A percentile compares a stretch with the other conserved stretches of the same genome.
phyloP scores from a whole-genome alignment of 2,329 filamentous ascomycete genomes.

The Calonectria pseudoturangicola region DNA sequence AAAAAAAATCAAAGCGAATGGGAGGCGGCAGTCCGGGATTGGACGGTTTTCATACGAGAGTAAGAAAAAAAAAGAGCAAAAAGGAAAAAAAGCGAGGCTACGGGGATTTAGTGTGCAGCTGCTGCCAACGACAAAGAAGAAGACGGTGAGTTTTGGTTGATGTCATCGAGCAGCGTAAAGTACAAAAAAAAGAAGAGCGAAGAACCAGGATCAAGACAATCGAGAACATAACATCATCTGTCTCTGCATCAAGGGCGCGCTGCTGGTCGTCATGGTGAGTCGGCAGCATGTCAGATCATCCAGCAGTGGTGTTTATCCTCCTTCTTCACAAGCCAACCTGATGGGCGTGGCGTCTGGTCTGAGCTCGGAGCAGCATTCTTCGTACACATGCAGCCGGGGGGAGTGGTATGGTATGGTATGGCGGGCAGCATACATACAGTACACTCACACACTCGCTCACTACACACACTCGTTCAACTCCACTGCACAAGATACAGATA shows the following conservation, averaged over 20 bases:
- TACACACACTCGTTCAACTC: too few species aligned
- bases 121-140: slow-evolving; percentile 11
- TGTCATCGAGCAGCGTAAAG: neutral
- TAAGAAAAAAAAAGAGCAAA: slow-evolving; percentile 14
- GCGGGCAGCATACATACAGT: neutral
- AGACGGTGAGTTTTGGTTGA: slow-evolving; percentile 1
- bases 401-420: too few species aligned
- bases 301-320: slow-evolving; percentile 2
- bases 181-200: too few species aligned
- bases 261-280: slow-evolving; percentile 33
- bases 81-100: slow-evolving; percentile 3
- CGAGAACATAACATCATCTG: neutral
- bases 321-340: slow-evolving; percentile 13
- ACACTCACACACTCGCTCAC: too few species aligned
- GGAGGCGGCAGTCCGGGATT: slow-evolving; percentile 5
- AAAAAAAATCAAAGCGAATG: slow-evolving; percentile 20
- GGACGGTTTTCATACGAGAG: slow-evolving; percentile 16
- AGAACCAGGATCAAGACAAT: neutral
- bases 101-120: neutral
- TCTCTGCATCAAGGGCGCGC: neutral
- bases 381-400: slow-evolving; percentile 16
- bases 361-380: slow-evolving; percentile 30
- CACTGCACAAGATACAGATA: too few species aligned
- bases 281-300: slow-evolving; percentile 16
- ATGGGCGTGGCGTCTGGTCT: slow-evolving; percentile 30